A percentile compares a stretch with the other conserved stretches of the same genome.
Evolutionary conservation across 2,329 filamentous ascomycete genomes (phyloP).

Genomic region (Colletotrichum karsti): DNA sequence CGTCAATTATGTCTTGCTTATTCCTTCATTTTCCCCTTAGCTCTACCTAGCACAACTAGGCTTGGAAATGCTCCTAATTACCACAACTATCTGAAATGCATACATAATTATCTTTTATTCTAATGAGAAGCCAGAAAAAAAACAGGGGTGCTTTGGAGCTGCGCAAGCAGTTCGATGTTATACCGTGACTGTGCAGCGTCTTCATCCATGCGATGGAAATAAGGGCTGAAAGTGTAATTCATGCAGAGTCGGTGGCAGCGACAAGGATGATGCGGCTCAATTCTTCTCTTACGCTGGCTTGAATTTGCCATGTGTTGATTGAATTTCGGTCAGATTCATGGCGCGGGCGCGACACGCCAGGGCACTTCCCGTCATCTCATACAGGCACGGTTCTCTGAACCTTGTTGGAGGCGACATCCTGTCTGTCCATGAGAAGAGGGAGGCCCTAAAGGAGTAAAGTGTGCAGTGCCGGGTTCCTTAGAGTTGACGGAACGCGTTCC

Average conservation of each 20-base stretch:
- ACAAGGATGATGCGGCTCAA: constrained; percentile 23
- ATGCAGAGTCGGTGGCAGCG: not conserved
- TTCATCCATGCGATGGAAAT: constrained; percentile 14
- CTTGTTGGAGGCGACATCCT: constrained; percentile 1
- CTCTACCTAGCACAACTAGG: not conserved
- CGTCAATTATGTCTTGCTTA: constrained; percentile 1
- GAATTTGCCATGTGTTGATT: constrained; percentile 8
- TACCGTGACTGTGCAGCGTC: not conserved
- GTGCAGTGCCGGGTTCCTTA: not conserved
- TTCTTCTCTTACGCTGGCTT: not conserved
- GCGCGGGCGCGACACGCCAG: constrained; percentile 9
- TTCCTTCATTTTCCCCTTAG: not conserved
- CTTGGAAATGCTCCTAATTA: not conserved
- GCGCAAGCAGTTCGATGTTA: not conserved
- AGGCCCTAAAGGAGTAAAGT: not conserved
- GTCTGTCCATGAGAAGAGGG: no score
- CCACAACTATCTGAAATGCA: not conserved
- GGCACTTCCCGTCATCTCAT: constrained; percentile 28
- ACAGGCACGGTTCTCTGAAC: constrained; percentile 22
- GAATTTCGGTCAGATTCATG: constrained; percentile 19
- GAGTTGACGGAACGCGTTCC: constrained; percentile 11
- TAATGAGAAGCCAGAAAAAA: not conserved
- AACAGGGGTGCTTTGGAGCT: not conserved
- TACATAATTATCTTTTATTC: not conserved
- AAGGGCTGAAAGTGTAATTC: constrained; percentile 16